Percentiles rank a stretch among this genome's conserved stretches.
Conservation (phyloP, 768 basidiomycete species). For the Suillus paluster region DNA sequence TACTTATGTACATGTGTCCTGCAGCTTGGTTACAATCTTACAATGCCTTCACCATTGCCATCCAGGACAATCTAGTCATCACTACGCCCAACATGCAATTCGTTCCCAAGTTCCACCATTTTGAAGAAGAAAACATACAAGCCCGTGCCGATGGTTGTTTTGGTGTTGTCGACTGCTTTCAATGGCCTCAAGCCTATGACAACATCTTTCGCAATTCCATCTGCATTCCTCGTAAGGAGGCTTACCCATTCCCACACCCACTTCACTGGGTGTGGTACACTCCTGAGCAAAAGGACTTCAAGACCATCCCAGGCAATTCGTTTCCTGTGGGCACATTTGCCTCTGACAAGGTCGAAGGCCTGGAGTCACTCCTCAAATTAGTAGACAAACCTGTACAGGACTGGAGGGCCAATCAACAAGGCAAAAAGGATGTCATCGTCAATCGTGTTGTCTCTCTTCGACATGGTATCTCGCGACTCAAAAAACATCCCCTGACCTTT, state of each 20-base stretch:
- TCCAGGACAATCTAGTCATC: constrained; percentile 2
- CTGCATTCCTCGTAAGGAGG: neutral
- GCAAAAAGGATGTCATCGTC: neutral
- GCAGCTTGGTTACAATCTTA: neutral
- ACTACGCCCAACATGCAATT: neutral
- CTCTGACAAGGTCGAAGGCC: neutral
- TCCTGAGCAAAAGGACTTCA: neutral
- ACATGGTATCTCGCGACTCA: neutral
- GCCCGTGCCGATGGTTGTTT: neutral
- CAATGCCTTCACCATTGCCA: neutral
- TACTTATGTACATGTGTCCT: neutral
- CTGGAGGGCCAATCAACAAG: neutral
- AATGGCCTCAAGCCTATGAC: neutral
- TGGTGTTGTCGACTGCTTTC: neutral
- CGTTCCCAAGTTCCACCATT: neutral
- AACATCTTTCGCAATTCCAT: neutral
- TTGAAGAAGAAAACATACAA: neutral
- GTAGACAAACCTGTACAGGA: neutral
- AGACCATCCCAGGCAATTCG: neutral
- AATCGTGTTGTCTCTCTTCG: neutral
- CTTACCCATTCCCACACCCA: neutral
- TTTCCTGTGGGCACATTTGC: constrained; percentile 1
- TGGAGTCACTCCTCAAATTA: neutral
- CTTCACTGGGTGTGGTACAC: constrained; percentile 8
- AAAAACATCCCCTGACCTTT: neutral